Evolutionary conservation across 768 basidiomycete species (phyloP).

Genomic region (Phlebiopsis gigantea): DNA sequence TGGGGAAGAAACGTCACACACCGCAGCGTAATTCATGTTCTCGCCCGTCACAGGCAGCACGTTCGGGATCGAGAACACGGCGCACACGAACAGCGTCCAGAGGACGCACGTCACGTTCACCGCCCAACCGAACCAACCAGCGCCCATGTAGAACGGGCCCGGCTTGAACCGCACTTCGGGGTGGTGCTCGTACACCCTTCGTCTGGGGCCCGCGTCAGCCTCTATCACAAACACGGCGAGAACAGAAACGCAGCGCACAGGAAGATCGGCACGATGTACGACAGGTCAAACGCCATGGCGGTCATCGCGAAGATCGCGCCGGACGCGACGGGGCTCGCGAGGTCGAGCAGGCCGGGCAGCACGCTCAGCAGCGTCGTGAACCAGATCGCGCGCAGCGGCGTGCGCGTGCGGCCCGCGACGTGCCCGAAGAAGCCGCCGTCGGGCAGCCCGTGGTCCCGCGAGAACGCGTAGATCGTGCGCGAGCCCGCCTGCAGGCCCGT

Average conservation of each 20-base stretch:
- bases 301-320: slow-evolving; percentile 80
- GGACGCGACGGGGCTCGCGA: slow-evolving; percentile 71
- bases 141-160: slow-evolving; percentile 83
- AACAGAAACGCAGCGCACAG: slow-evolving; percentile 28
- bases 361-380: slow-evolving; percentile 60
- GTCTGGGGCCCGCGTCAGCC: slow-evolving; percentile 25
- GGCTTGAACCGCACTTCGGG: slow-evolving; percentile 82
- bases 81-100: slow-evolving; percentile 64
- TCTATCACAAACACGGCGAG: background rate
- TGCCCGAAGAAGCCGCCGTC: slow-evolving; percentile 75
- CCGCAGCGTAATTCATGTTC: slow-evolving; percentile 68
- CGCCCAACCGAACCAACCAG: slow-evolving; percentile 56
- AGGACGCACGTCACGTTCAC: slow-evolving; percentile 58
- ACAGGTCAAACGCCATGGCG: slow-evolving; percentile 70
- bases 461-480: slow-evolving; percentile 79
- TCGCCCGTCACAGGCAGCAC: slow-evolving; percentile 58
- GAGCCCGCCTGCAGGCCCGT: slow-evolving; percentile 78
- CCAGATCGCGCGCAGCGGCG: slow-evolving; percentile 78
- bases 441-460: slow-evolving; percentile 72
- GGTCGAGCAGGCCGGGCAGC: slow-evolving; percentile 67
- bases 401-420: slow-evolving; percentile 55
- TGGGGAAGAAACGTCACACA: slow-evolving; percentile 27
- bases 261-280: slow-evolving; percentile 81
- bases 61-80: slow-evolving; percentile 73
- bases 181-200: slow-evolving; percentile 63